phyloP scores from a whole-genome alignment of 257 asterid genomes.

The Ehretia macrophylla region DNA sequence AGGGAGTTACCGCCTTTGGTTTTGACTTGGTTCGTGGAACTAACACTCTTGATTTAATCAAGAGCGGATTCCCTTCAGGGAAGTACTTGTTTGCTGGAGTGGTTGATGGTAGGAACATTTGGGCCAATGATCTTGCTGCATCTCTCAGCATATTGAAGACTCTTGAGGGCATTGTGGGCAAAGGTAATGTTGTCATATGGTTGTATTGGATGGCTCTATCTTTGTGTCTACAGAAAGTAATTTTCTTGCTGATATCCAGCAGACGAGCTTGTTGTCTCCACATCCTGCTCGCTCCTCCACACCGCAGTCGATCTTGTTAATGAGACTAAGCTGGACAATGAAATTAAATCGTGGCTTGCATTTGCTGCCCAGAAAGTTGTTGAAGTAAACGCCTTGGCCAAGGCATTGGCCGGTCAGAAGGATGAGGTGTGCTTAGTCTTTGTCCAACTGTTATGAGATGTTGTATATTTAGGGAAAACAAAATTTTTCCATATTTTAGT shows the following conservation, averaged over 20 bases:
- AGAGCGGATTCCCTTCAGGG: conserved; percentile 80
- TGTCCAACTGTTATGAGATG: neutral
- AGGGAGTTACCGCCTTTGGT: conserved; percentile 46
- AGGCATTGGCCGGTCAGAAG: conserved; percentile 76
- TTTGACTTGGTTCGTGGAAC: conserved; percentile 74
- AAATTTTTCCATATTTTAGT: neutral
- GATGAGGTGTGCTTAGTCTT: conserved; percentile 57
- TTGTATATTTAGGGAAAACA: no score
- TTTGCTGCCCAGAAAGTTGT: conserved; percentile 94
- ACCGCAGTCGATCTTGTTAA: conserved; percentile 91
- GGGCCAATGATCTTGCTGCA: conserved; percentile 90
- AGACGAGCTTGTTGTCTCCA: conserved; percentile 92
- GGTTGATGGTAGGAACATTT: conserved; percentile 97
- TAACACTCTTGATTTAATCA: conserved; percentile 72
- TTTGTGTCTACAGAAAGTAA: conserved; percentile 8
- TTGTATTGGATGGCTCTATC: neutral
- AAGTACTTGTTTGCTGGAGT: conserved; percentile 93
- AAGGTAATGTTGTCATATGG: conserved; percentile 18
- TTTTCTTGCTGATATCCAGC: conserved; percentile 11
- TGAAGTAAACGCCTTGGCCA: conserved; percentile 93
- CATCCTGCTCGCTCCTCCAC: conserved; percentile 89
- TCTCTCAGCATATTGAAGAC: conserved; percentile 57
- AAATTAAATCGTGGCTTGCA: conserved; percentile 95
- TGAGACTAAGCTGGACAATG: conserved; percentile 80
- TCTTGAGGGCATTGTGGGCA: conserved; percentile 85